phyloP scores from a whole-genome alignment of 306 rosid species.

The Gillenia trifoliata region DNA sequence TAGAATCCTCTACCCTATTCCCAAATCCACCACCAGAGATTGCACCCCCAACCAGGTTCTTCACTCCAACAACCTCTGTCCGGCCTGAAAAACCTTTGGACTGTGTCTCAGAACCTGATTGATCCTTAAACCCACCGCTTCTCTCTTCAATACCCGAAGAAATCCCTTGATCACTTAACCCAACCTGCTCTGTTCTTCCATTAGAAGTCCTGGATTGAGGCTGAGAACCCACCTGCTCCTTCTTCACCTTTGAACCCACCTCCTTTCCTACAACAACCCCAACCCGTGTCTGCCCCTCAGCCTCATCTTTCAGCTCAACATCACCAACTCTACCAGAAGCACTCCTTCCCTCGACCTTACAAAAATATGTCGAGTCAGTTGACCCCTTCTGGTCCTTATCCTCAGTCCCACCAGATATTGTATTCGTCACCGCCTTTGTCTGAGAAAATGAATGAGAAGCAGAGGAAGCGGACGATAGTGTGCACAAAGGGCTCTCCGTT shows the following conservation, averaged over 20 bases:
- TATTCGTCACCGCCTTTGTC: slow-evolving; percentile 21
- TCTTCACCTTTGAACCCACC: slow-evolving; percentile 23
- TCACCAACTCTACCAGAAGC: slow-evolving; percentile 23
- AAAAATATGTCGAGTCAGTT: slow-evolving; percentile 13
- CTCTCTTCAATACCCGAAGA: slow-evolving; percentile 24
- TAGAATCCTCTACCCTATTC: slow-evolving; percentile 40
- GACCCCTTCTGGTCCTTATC: slow-evolving; percentile 36
- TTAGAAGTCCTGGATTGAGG: slow-evolving; percentile 21
- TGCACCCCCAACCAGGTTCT: slow-evolving; percentile 22
- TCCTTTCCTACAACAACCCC: slow-evolving; percentile 19
- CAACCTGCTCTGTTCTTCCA: slow-evolving; percentile 30
- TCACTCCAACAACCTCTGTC: slow-evolving; percentile 23
- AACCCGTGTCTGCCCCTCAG: slow-evolving; percentile 12
- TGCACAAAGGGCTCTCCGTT: slow-evolving; percentile 56
- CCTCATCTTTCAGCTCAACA: slow-evolving; percentile 30
- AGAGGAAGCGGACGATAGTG: slow-evolving; percentile 51
- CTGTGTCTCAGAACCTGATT: slow-evolving; percentile 25
- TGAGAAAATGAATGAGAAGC: slow-evolving; percentile 28
- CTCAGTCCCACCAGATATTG: slow-evolving; percentile 21
- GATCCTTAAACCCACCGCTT: slow-evolving; percentile 23
- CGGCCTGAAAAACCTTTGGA: slow-evolving; percentile 24
- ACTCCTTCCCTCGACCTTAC: slow-evolving; percentile 19
- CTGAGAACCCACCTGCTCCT: slow-evolving; percentile 36
- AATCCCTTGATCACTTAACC: slow-evolving; percentile 37
- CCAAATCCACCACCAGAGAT: slow-evolving; percentile 36